Conservation (phyloP, 2,329 filamentous ascomycete genomes). For the Epichloe brachyelytri region DNA sequence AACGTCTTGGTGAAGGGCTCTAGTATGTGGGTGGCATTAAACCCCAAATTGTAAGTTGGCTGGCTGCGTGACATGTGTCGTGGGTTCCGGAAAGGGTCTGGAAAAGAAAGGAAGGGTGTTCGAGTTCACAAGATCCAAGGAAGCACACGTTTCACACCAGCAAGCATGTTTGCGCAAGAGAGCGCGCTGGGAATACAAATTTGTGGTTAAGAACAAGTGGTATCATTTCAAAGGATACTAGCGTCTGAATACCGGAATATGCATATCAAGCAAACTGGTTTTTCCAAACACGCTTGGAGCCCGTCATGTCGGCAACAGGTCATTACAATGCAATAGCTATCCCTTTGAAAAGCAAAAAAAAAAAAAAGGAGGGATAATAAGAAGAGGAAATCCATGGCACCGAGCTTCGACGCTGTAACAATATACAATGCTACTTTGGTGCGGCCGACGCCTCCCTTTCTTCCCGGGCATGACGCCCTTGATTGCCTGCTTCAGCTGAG, state of each 20-base stretch:
- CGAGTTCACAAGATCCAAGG: too few species aligned
- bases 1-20: conserved; percentile 17
- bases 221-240: neutral
- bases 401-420: neutral
- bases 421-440: neutral
- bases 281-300: neutral
- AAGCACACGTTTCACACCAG: too few species aligned
- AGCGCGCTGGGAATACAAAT: too few species aligned
- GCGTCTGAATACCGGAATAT: neutral
- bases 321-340: neutral
- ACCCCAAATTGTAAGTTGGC: conserved; percentile 14
- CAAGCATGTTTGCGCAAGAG: too few species aligned
- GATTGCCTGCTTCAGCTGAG: conserved; percentile 26
- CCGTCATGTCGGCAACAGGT: neutral
- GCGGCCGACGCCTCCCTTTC: conserved; percentile 4
- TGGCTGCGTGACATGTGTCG: neutral
- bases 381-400: neutral
- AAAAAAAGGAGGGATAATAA: too few species aligned
- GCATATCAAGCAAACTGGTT: neutral
- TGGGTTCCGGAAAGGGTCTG: neutral
- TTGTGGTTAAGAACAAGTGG: neutral
- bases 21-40: conserved; percentile 22
- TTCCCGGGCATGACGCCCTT: conserved; percentile 15
- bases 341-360: too few species aligned
- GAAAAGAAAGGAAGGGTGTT: neutral